These are phyloP conservation scores for Thielaviopsis populi DNA, from an alignment of 2,329 filamentous ascomycete species.

Conservation along the genomic window DNA sequence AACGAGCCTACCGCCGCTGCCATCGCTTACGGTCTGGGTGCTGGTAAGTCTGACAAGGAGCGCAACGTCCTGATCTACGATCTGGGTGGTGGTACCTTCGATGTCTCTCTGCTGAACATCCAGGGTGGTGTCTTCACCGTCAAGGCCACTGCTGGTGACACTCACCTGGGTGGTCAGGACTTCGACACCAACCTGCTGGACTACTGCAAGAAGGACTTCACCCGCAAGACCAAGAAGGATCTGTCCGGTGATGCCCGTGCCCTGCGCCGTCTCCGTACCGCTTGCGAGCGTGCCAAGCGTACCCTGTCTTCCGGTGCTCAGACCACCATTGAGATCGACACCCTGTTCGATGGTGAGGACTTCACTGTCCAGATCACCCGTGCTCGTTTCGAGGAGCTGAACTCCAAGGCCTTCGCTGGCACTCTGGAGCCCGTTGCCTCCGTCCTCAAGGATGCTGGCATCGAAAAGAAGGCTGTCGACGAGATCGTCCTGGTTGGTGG, in stretches of 20 bases:
- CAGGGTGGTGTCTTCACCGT: slow-evolving; percentile 99
- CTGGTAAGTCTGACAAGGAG: slow-evolving; percentile 93
- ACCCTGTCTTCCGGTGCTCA: slow-evolving; percentile 94
- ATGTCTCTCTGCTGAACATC: slow-evolving; percentile 98
- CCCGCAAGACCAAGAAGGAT: slow-evolving; percentile 64
- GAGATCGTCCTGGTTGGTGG: slow-evolving; percentile 99
- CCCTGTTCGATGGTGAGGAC: slow-evolving; percentile 93
- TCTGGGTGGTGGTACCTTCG: slow-evolving; percentile 98
- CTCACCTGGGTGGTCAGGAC: slow-evolving; percentile 87
- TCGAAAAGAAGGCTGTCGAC: slow-evolving; percentile 85
- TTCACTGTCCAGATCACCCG: slow-evolving; percentile 95
- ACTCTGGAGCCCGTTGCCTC: slow-evolving; percentile 92
- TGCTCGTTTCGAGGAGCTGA: slow-evolving; percentile 97
- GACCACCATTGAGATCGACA: slow-evolving; percentile 97
- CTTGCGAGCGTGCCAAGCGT: slow-evolving; percentile 99
- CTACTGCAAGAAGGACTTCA: slow-evolving; percentile 94
- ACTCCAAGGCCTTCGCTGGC: slow-evolving; percentile 85
- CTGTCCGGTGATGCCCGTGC: slow-evolving; percentile 75
- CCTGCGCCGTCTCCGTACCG: slow-evolving; percentile 87
- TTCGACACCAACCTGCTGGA: slow-evolving; percentile 95
- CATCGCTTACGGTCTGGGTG: slow-evolving; percentile 93
- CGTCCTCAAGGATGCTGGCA: slow-evolving; percentile 80
- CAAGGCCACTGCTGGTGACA: slow-evolving; percentile 95
- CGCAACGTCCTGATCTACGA: slow-evolving; percentile 99
- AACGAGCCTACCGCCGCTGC: slow-evolving; percentile 98